phyloP scores from a whole-genome alignment of 2,329 filamentous ascomycete genomes.

The Mollisia scopiformis region DNA sequence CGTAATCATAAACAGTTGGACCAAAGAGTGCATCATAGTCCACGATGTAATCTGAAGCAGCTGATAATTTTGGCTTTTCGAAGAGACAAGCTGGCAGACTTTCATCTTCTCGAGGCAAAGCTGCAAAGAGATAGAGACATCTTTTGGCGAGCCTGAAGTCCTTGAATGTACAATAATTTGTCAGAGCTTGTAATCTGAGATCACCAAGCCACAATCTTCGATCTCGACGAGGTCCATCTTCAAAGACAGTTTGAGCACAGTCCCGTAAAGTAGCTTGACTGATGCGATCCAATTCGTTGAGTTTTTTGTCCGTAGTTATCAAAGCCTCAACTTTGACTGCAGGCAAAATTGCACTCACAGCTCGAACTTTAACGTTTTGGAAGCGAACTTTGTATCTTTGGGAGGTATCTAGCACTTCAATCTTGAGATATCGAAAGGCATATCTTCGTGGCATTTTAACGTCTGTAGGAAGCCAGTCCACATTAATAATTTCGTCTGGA shows the following conservation, averaged over 20 bases:
- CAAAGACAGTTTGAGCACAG: slow-evolving; percentile 44
- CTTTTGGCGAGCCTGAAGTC: slow-evolving; percentile 40
- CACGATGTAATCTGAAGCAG: slow-evolving; percentile 40
- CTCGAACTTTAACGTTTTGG: slow-evolving; percentile 32
- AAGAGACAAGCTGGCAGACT: slow-evolving; percentile 41
- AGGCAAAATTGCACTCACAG: slow-evolving; percentile 35
- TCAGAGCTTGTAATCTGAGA: slow-evolving; percentile 40
- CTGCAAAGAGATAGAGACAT: slow-evolving; percentile 42
- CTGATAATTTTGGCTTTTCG: slow-evolving; percentile 36
- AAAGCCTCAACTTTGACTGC: slow-evolving; percentile 12
- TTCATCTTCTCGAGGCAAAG: slow-evolving; percentile 36
- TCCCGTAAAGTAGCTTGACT: slow-evolving; percentile 40
- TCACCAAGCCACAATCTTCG: slow-evolving; percentile 43
- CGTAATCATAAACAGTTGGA: slow-evolving; percentile 38
- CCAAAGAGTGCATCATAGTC: slow-evolving; percentile 42
- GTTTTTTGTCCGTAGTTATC: slow-evolving; percentile 24
- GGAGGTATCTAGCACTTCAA: slow-evolving; percentile 41
- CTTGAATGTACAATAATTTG: slow-evolving; percentile 42
- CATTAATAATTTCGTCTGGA: slow-evolving; percentile 41
- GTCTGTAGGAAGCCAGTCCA: slow-evolving; percentile 38
- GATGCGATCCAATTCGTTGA: slow-evolving; percentile 36
- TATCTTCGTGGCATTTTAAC: slow-evolving; percentile 37
- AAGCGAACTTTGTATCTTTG: slow-evolving; percentile 39
- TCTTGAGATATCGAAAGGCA: slow-evolving; percentile 39
- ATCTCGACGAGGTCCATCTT: slow-evolving; percentile 42